Evolutionary conservation across 2,329 filamentous ascomycete species (phyloP).

Genomic region (Colletotrichum sp.): DNA sequence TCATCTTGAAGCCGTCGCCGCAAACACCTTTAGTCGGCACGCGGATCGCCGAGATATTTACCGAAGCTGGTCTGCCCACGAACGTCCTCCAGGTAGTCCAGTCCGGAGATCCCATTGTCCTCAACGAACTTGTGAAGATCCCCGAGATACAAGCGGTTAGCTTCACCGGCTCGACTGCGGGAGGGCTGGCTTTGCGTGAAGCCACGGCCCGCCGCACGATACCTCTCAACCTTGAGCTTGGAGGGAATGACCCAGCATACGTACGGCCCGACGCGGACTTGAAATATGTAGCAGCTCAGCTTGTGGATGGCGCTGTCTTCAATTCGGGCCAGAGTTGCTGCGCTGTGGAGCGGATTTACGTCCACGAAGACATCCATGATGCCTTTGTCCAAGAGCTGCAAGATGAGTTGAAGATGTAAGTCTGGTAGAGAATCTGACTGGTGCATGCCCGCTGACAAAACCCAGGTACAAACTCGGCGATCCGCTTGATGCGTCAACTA

Average conservation of each 20-base stretch:
- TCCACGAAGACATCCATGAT: not conserved
- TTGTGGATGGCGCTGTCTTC: constrained; percentile 75
- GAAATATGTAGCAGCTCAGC: constrained; percentile 72
- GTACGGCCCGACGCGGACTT: constrained; percentile 70
- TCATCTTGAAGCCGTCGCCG: constrained; percentile 74
- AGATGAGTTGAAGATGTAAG: constrained; percentile 53
- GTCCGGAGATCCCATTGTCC: constrained; percentile 59
- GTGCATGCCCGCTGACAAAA: constrained; percentile 31
- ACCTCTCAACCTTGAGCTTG: not conserved
- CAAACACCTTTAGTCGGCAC: constrained; percentile 69
- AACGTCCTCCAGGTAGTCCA: constrained; percentile 46
- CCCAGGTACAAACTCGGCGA: constrained; percentile 55
- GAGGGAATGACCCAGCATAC: constrained; percentile 71
- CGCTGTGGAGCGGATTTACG: not conserved
- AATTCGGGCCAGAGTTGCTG: constrained; percentile 47
- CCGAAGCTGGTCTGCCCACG: constrained; percentile 66
- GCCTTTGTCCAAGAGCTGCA: constrained; percentile 67
- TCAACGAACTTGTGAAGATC: constrained; percentile 61
- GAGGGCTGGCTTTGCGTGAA: not conserved
- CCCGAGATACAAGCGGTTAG: not conserved
- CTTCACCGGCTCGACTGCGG: not conserved
- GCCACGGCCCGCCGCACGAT: not conserved
- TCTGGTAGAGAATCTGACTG: not conserved
- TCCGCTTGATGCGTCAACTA: constrained; percentile 64
- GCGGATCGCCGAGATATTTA: constrained; percentile 66